Conservation (phyloP, 495 filamentous ascomycete genomes). For the Neohortaea acidophila region DNA sequence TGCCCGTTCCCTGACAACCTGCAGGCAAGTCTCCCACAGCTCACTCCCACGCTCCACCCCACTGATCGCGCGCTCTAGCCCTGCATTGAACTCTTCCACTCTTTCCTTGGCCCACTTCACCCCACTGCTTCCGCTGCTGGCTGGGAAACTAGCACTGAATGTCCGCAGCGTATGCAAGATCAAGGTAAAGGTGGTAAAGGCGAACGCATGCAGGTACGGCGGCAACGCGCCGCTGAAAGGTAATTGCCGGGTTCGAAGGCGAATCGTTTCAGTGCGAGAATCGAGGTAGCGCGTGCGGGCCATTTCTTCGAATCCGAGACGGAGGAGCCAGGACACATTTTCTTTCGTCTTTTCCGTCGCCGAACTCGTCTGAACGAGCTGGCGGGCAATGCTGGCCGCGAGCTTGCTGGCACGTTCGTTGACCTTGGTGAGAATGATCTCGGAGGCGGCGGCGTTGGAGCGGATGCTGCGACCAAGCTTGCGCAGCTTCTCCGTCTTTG, state of each 20-base stretch:
- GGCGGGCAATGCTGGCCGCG: constrained; percentile 54
- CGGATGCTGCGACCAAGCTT: constrained; percentile 63
- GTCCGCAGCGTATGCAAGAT: constrained; percentile 16
- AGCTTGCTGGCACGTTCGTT: constrained; percentile 72
- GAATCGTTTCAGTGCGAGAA: constrained; percentile 44
- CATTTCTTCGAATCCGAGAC: constrained; percentile 77
- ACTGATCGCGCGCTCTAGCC: constrained; percentile 69
- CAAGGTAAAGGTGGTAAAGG: constrained; percentile 78
- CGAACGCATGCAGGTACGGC: constrained; percentile 88
- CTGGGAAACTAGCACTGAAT: constrained; percentile 47
- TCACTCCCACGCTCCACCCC: constrained; percentile 52
- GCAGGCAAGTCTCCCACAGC: constrained; percentile 71
- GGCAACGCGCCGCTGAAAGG: constrained; percentile 83
- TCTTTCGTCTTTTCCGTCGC: constrained; percentile 53
- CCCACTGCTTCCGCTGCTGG: constrained; percentile 46
- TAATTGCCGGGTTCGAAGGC: constrained; percentile 63
- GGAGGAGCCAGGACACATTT: constrained; percentile 66
- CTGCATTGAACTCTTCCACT: constrained; percentile 73
- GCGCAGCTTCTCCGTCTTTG: constrained; percentile 66
- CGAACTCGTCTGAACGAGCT: constrained; percentile 57
- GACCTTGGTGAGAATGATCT: constrained; percentile 76
- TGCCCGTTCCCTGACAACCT: constrained; percentile 65
- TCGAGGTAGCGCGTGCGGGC: constrained; percentile 76
- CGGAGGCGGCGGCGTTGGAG: constrained; percentile 69
- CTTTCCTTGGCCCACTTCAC: constrained; percentile 94